Base-by-base conservation (phyloP, 148 eudicot genomes). In the Cornus kousa region DNA sequence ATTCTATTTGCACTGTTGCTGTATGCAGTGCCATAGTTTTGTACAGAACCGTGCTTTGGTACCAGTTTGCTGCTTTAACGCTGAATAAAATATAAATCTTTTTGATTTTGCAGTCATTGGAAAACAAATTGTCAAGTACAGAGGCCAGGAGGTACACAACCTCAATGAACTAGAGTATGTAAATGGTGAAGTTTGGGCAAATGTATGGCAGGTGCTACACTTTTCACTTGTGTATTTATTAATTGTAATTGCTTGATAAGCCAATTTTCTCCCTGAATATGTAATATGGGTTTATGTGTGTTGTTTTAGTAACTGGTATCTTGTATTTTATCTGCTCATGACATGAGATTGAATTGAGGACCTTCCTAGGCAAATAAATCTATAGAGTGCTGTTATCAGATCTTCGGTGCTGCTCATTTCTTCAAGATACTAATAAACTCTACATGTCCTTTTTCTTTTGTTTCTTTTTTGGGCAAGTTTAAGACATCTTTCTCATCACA, bases 121-220 rank as follows among this genome's bases (percentile, higher is more conserved):
- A 69, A 89, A 84, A 65, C 91, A 90, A 3, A 83, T 82, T 50
- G 87, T 97, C 73, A 90, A 70, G 79, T 91, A 88, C 74, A 84
- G 91, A 75, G 94, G 84, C 68, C 84, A 48, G 72, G 97, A 94
- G 82, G 94, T 97, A 32, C 87, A 81, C 83, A 86, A 88, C 84
- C 87, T 97, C 62, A 97, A 97, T 82, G 98, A 97, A 84, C 80
- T 97, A 78, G 99, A 97, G 90, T 97, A 82, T 74, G 72, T 97
- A 53, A 83, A 92, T 77, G 93, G 90, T 67, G 99, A 97, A 97
- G 88, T 97, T 74, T 97, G 98, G 99, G 97, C 99, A 70, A 97
- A 97, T 87, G 86, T 97, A 83, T 97, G 87, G 87, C 82, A 77
- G 98, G 99, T 94, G 83, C 53, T 23, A 75, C 8, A 13, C 4